A percentile compares a stretch with the other conserved stretches of the same genome.
Evolutionary conservation across 805 yeast species (phyloP).

Genomic region (Barnettozyma vustinii): DNA sequence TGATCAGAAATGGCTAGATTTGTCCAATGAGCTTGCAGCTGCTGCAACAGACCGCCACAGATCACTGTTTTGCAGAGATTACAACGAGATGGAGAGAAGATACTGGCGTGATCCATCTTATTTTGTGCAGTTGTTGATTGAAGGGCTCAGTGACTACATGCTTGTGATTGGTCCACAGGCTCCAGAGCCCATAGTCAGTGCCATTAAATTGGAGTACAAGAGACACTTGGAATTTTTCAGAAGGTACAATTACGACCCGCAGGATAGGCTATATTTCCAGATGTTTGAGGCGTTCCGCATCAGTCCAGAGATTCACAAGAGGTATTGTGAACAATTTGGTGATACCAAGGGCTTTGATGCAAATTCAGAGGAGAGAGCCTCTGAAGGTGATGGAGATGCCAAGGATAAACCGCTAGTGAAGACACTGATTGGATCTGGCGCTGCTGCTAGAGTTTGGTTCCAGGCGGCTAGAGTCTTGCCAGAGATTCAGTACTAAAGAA

Average conservation of each 20-base stretch:
- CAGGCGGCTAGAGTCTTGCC: slow-evolving; percentile 59
- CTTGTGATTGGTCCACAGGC: slow-evolving; percentile 40
- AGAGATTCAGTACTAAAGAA: slow-evolving; percentile 11
- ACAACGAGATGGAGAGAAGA: slow-evolving; percentile 39
- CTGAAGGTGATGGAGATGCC: slow-evolving; percentile 33
- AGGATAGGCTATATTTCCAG: slow-evolving; percentile 55
- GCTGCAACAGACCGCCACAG: slow-evolving; percentile 55
- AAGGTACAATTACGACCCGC: slow-evolving; percentile 50
- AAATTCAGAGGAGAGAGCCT: slow-evolving; percentile 44
- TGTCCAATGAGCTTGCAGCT: slow-evolving; percentile 34
- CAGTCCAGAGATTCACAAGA: slow-evolving; percentile 43
- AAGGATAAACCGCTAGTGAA: slow-evolving; percentile 36
- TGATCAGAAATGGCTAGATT: slow-evolving; percentile 42
- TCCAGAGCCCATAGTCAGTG: slow-evolving; percentile 27
- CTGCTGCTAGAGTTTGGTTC: slow-evolving; percentile 66
- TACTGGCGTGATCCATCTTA: slow-evolving; percentile 62
- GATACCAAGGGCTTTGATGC: slow-evolving; percentile 46
- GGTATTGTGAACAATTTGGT: slow-evolving; percentile 50
- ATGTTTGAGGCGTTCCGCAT: slow-evolving; percentile 53
- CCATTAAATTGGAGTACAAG: slow-evolving; percentile 36
- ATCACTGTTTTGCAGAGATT: slow-evolving; percentile 59
- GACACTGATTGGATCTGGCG: slow-evolving; percentile 55
- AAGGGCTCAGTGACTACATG: slow-evolving; percentile 63
- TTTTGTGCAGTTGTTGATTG: slow-evolving; percentile 58
- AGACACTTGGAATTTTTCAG: slow-evolving; percentile 54